Percentiles rank a stretch among this genome's conserved stretches.
Conservation (phyloP, 345 rosid species). For the Salix suchowensis region DNA sequence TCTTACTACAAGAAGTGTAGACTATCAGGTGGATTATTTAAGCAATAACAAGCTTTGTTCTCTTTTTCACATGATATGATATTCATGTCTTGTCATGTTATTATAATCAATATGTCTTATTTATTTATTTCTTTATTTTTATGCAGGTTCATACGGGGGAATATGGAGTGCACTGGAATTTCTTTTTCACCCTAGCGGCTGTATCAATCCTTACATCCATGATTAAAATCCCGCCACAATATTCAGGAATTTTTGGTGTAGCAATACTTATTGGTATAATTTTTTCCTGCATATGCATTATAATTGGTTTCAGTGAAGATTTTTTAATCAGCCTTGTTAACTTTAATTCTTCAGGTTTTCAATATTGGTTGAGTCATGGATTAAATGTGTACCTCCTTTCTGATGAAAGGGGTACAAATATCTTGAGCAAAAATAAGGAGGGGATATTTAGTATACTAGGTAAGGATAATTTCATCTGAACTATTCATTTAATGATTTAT, state of each 20-base stretch:
- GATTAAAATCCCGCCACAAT: slow-evolving; percentile 52
- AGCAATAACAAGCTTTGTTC: background rate
- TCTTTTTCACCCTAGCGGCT: slow-evolving; percentile 89
- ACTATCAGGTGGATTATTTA: slow-evolving; percentile 65
- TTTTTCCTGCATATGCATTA: slow-evolving; percentile 3
- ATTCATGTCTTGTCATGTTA: background rate
- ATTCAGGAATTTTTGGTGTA: slow-evolving; percentile 70
- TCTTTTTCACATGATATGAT: background rate
- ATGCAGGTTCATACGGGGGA: slow-evolving; percentile 74
- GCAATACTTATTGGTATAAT: slow-evolving; percentile 54
- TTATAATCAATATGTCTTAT: background rate
- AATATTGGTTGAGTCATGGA: slow-evolving; percentile 62
- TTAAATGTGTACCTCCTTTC: slow-evolving; percentile 68
- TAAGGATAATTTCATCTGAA: slow-evolving; percentile 24
- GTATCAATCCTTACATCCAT: slow-evolving; percentile 64
- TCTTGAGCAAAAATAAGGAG: slow-evolving; percentile 82
- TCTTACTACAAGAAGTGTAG: slow-evolving; percentile 59
- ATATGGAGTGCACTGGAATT: slow-evolving; percentile 92
- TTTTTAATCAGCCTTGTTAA: slow-evolving; percentile 9
- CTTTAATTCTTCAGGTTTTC: slow-evolving; percentile 57
- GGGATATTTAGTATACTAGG: slow-evolving; percentile 80
- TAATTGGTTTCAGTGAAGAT: slow-evolving; percentile 2
- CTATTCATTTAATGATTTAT: background rate
- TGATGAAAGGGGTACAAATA: slow-evolving; percentile 56
- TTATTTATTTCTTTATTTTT: background rate